These are phyloP conservation scores for Lasiodiplodia sp. DNA, from an alignment of 2,329 filamentous ascomycete genomes.

Conservation along the genomic window DNA sequence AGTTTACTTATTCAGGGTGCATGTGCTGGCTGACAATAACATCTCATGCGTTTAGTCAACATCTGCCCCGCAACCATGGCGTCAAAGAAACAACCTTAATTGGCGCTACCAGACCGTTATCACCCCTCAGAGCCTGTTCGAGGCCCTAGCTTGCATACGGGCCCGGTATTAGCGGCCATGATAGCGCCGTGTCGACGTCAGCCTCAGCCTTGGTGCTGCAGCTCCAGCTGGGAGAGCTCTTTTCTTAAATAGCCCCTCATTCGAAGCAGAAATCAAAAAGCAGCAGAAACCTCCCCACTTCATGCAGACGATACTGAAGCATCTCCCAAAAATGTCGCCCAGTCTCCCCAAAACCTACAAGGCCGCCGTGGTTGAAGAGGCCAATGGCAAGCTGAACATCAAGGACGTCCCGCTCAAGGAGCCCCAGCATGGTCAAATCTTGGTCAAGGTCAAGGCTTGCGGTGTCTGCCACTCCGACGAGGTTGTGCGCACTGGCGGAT, in stretches of 20 bases:
- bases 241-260: not conserved
- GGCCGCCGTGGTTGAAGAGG: slow-evolving; percentile 66
- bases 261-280: no score
- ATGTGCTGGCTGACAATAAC: not conserved
- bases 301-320: not conserved
- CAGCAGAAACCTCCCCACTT: not conserved
- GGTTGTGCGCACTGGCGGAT: slow-evolving; percentile 30
- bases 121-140: not conserved
- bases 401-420: slow-evolving; percentile 66
- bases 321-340: slow-evolving; percentile 35
- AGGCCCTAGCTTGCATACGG: not conserved
- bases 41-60: slow-evolving; percentile 10
- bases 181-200: slow-evolving; percentile 18
- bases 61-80: not conserved
- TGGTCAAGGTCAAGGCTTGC: slow-evolving; percentile 75
- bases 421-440: slow-evolving; percentile 65
- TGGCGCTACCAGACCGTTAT: not conserved
- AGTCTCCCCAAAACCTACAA: slow-evolving; percentile 69
- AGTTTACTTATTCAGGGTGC: not conserved
- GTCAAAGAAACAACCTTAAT: not conserved
- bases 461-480: slow-evolving; percentile 74
- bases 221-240: not conserved
- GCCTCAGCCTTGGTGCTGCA: not conserved
- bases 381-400: slow-evolving; percentile 62
- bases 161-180: not conserved